Evolutionary conservation across 306 rosid genomes (phyloP).

Genomic region (Crotalaria pallida): DNA sequence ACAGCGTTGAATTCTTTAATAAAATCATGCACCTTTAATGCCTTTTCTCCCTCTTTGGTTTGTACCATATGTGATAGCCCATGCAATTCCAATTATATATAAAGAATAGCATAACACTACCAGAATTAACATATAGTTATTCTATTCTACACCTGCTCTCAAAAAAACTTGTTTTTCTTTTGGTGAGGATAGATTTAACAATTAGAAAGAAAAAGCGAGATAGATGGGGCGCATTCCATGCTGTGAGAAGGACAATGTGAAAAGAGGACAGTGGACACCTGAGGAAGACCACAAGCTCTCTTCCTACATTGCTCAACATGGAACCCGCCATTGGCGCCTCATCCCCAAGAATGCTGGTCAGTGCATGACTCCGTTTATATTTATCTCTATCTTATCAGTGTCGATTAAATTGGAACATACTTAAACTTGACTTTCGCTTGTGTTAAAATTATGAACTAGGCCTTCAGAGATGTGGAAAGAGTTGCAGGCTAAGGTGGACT

Average conservation of each 20-base stretch:
- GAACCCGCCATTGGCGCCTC: slow-evolving; percentile 44
- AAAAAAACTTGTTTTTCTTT: background rate
- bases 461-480: slow-evolving; percentile 84
- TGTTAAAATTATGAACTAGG: slow-evolving; percentile 29
- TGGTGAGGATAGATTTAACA: slow-evolving; percentile 6
- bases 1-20: slow-evolving; percentile 97
- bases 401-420: background rate
- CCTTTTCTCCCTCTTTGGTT: background rate
- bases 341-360: slow-evolving; percentile 34
- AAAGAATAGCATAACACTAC: slow-evolving; percentile 29
- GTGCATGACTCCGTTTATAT: background rate
- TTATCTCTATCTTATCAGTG: background rate
- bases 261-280: slow-evolving; percentile 93
- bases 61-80: slow-evolving; percentile 25
- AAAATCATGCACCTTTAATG: slow-evolving; percentile 91
- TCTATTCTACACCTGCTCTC: slow-evolving; percentile 10
- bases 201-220: background rate
- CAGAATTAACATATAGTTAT: slow-evolving; percentile 5
- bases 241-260: slow-evolving; percentile 78
- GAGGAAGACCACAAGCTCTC: slow-evolving; percentile 92
- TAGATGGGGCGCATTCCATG: slow-evolving; percentile 92
- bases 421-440: background rate
- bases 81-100: slow-evolving; percentile 52
- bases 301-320: slow-evolving; percentile 53
- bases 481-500: slow-evolving; percentile 88